Evolutionary conservation across 2,329 filamentous ascomycete species (phyloP), one percentile per base, ranked within the genome.

Genomic region (Acrocalymma vagum): DNA sequence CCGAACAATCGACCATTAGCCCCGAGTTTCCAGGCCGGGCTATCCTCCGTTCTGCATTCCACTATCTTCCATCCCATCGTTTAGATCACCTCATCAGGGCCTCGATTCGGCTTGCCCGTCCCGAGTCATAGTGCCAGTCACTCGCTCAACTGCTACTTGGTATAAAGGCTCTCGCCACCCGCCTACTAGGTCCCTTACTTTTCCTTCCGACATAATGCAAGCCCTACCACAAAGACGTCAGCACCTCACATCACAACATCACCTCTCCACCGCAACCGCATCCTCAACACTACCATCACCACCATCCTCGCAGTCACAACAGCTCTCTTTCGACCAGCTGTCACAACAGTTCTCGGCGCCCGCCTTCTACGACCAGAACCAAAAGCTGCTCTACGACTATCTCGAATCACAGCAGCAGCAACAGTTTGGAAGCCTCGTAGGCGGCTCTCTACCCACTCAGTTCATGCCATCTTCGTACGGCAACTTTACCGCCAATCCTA

Each of bases 91-190:
- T 62, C 62, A 67, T 62, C 62, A 54, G 52, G 50, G 46, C 38
- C 40, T 49, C 43, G 42, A 51, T 51, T 56, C 55, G 55, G 54
- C 48, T 53, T 53, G 23, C 45, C 54, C 47, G 54, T n/a, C 44
- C 62, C 62, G 62, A 63, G 58, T 60, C 55, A 55, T 58, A 55
- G 52, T n/a, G 44, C 49, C 46, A 47, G 47, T 58, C 48, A 48
- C 50, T 57, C 51, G 48, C 51, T 60, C n/a, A n/a, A n/a, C n/a
- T n/a, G n/a, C n/a, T n/a, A n/a, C n/a, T 35, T 21, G 61, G 51
- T 69, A 69, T 68, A 69, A 67, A 66, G 51, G 37, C 53, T 56
- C 59, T 70, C 49, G 66, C 66, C 66, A 70, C 66, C 64, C 61
- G 59, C 55, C 42, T n/a, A n/a, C n/a, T 45, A 55, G 51, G 57